Evolutionary conservation across 345 rosid species (phyloP), one percentile per base, ranked within the genome.

Genomic region (Laguncularia racemosa): DNA sequence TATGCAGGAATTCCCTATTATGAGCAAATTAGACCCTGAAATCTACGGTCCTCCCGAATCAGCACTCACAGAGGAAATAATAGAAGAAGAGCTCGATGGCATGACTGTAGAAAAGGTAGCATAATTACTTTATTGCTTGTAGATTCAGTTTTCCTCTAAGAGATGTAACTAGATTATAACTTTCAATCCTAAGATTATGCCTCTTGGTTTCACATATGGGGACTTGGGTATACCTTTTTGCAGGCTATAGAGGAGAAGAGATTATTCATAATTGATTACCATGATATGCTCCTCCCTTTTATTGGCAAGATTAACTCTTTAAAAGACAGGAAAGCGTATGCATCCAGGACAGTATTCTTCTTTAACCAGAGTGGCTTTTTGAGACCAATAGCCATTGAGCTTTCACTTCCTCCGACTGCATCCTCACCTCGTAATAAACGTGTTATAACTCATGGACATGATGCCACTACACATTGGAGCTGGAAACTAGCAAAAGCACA

Each of bases 401-500:
- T 89, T 66, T 78, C 98, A 5, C 72, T 89, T 50, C 91, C 91
- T 73, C 88, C 95, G 0, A 66, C 84, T 2, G 28, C 74, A 3
- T 80, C 78, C 21, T 72, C 76, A 8, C 78, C 72, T 7, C 44
- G 64, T 56, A 84, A 78, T 63, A 92, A 89, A 62, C 68, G 20
- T 16, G 80, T 86, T 64, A 81, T 77, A 53, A 75, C 77, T 23
- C 91, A 85, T 13, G 95, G 98, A 0, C 95, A 84, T 69, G 88
- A 83, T 54, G 95, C 93, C 23, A 92, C 97, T 13, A 63, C 82
- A 23, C 89, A 92, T 52, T 86, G 98, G 98, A 74, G 77, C 40
- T 92, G 98, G 98, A 92, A 92, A 65, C 80, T 79, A 61, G 95
- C 98, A 17, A 92, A 92, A 76, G 95, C 98, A 58, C 98, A 92